phyloP scores from a whole-genome alignment of 257 asterid genomes.

The Capsicum pubescens region DNA sequence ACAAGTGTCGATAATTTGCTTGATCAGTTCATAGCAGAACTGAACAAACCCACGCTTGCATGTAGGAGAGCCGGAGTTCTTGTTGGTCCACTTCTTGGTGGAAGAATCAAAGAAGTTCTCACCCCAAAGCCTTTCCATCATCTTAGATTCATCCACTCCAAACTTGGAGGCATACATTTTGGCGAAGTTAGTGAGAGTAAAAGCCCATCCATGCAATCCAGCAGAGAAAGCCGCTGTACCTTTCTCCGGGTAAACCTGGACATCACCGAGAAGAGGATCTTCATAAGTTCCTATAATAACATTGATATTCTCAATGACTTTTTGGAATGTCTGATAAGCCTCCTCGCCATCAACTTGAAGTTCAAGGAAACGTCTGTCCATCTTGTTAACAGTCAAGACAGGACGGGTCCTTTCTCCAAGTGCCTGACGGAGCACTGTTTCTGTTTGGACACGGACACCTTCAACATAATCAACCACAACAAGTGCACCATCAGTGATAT shows the following conservation, averaged over 20 bases:
- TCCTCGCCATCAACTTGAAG: conserved; percentile 54
- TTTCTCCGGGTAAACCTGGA: conserved; percentile 49
- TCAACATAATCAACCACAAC: conserved; percentile 52
- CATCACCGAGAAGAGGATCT: conserved; percentile 52
- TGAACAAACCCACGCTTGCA: conserved; percentile 56
- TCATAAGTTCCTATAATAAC: conserved; percentile 52
- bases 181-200: conserved; percentile 47
- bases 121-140: conserved; percentile 59
- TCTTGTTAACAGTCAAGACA: conserved; percentile 51
- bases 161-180: conserved; percentile 51
- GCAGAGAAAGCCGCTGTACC: conserved; percentile 56
- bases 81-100: conserved; percentile 48
- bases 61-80: conserved; percentile 44
- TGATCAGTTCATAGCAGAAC: conserved; percentile 49
- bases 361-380: conserved; percentile 56
- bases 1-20: conserved; percentile 46
- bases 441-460: conserved; percentile 54
- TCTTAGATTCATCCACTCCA: conserved; percentile 47
- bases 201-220: conserved; percentile 54
- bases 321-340: conserved; percentile 46
- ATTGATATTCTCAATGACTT: conserved; percentile 48
- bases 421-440: conserved; percentile 52
- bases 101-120: conserved; percentile 49
- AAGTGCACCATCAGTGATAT: conserved; percentile 54
- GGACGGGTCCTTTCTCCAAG: conserved; percentile 55